A percentile compares a stretch with the other conserved stretches of the same genome.
These are phyloP conservation scores for Alternaria atra DNA, from an alignment of 2,329 filamentous ascomycete genomes.

Conservation along the genomic window DNA sequence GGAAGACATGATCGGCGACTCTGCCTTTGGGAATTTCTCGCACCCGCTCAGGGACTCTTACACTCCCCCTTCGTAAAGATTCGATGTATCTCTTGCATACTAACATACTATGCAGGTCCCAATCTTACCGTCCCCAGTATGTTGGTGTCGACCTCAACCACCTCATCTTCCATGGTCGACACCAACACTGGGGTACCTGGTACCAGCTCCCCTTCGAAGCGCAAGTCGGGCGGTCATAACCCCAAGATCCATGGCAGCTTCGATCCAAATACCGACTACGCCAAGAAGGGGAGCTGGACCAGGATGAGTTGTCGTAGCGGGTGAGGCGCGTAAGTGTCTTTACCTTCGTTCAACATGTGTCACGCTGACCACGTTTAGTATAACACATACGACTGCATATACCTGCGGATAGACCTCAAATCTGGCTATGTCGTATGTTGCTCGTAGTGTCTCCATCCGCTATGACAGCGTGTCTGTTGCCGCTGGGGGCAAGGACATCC, in stretches of 20 bases:
- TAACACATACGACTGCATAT: neutral
- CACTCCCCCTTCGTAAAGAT: neutral
- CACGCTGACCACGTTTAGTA: constrained; percentile 36
- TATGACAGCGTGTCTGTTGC: constrained; percentile 54
- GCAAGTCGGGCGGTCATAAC: constrained; percentile 1
- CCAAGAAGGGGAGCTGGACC: constrained; percentile 1
- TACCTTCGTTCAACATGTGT: neutral
- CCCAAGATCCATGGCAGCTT: constrained; percentile 25
- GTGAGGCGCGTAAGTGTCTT: constrained; percentile 40
- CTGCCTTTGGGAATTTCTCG: constrained; percentile 17
- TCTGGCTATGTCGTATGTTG: constrained; percentile 20
- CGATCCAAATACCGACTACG: constrained; percentile 13
- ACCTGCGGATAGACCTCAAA: constrained; percentile 19
- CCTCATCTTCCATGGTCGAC: neutral
- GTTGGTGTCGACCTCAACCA: neutral
- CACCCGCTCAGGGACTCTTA: constrained; percentile 6
- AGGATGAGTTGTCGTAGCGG: constrained; percentile 34
- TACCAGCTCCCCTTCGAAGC: neutral
- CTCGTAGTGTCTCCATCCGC: constrained; percentile 27
- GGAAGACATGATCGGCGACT: neutral
- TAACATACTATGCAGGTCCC: neutral
- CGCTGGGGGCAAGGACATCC: constrained; percentile 32
- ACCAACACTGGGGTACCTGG: neutral
- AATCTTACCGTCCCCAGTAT: neutral
- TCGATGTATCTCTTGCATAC: neutral